Percentiles rank a stretch among this genome's conserved stretches.
These are phyloP conservation scores for Litchi chinensis DNA, from an alignment of 345 rosid species.

Conservation along the genomic window DNA sequence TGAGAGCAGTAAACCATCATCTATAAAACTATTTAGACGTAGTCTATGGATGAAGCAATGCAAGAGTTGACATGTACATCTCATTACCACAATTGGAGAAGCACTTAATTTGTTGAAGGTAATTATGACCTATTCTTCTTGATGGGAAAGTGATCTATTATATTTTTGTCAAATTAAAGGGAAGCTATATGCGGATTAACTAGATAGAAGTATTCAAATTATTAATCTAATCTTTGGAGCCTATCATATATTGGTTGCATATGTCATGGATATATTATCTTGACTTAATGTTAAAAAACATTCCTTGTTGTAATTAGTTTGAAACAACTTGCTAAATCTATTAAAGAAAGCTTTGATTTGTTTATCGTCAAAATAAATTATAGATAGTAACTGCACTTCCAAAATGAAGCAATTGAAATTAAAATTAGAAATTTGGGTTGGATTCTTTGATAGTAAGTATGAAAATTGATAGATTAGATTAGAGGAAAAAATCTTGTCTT, in stretches of 20 bases:
- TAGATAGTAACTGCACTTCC: neutral
- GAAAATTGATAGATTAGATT: neutral
- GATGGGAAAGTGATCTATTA: neutral
- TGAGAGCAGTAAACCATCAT: neutral
- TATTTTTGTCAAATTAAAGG: neutral
- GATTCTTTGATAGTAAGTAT: neutral
- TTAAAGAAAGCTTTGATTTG: neutral
- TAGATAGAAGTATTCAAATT: neutral
- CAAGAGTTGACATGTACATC: neutral
- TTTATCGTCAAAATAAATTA: neutral
- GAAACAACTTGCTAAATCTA: conserved; percentile 5
- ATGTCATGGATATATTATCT: too few species aligned
- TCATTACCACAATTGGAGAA: too few species aligned
- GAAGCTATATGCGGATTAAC: neutral
- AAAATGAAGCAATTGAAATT: too few species aligned
- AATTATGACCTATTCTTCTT: neutral
- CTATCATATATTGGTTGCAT: neutral
- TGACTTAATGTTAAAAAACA: neutral
- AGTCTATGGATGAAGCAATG: neutral
- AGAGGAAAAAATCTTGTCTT: neutral
- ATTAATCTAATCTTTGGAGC: neutral
- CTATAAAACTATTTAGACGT: neutral
- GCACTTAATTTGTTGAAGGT: too few species aligned
- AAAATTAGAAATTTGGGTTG: too few species aligned
- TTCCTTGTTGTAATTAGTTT: neutral